Conservation (phyloP, 345 rosid species). For the Brassica napus region Da-Ae NC_063442.1:34848501-34849000, state of each 20-base stretch:
- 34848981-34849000: constrained; percentile 47
- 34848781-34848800: constrained; percentile 29
- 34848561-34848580: constrained; percentile 48
- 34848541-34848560: constrained; percentile 34
- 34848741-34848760: constrained; percentile 36
- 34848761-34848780: constrained; percentile 29
- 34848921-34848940: constrained; percentile 42
- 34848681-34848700: constrained; percentile 38
- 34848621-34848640: constrained; percentile 48
- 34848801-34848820: constrained; percentile 43
- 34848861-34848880: constrained; percentile 41
- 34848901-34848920: constrained; percentile 47
- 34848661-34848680: constrained; percentile 43
- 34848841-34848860: constrained; percentile 42
- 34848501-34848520: neutral
- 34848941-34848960: constrained; percentile 42
- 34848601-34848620: constrained; percentile 44
- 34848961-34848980: constrained; percentile 50
- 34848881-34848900: constrained; percentile 40
- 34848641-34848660: constrained; percentile 45
- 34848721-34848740: constrained; percentile 39
- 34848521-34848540: neutral
- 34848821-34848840: constrained; percentile 35
- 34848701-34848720: constrained; percentile 41
- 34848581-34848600: constrained; percentile 42